These are phyloP conservation scores for Hyaloperonospora arabidopsidis DNA, from an alignment of 352 stramenopile genomes.

Conservation along the genomic window DNA sequence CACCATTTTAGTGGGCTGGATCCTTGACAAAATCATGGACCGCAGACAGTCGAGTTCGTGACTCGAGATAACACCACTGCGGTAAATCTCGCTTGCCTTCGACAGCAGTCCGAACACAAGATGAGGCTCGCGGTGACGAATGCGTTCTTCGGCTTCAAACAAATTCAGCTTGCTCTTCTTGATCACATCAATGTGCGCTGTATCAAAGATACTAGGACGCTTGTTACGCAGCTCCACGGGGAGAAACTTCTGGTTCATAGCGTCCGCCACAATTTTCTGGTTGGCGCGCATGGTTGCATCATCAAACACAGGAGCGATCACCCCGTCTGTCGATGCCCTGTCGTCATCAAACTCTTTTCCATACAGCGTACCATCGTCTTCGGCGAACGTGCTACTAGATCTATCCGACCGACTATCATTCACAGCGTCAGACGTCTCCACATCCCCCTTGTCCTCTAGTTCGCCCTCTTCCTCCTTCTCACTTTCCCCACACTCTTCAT, in stretches of 20 bases:
- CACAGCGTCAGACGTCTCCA: slow-evolving; percentile 8
- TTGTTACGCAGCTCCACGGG: slow-evolving; percentile 53
- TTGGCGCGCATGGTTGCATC: slow-evolving; percentile 49
- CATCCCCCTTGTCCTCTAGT: slow-evolving; percentile 25
- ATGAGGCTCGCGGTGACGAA: slow-evolving; percentile 75
- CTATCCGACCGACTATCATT: slow-evolving; percentile 47
- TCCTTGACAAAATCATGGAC: slow-evolving; percentile 68
- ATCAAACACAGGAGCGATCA: slow-evolving; percentile 47
- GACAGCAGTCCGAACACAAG: slow-evolving; percentile 74
- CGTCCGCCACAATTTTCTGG: slow-evolving; percentile 70
- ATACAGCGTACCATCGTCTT: slow-evolving; percentile 79
- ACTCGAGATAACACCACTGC: slow-evolving; percentile 67
- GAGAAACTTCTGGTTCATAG: slow-evolving; percentile 80
- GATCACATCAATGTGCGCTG: slow-evolving; percentile 73
- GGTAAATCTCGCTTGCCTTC: slow-evolving; percentile 81
- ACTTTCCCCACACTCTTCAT: slow-evolving; percentile 40
- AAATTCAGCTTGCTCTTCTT: slow-evolving; percentile 77
- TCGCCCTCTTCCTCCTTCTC: slow-evolving; percentile 57
- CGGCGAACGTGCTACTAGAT: slow-evolving; percentile 54
- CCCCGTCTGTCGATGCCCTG: slow-evolving; percentile 45
- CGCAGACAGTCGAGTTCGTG: slow-evolving; percentile 71
- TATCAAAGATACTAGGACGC: slow-evolving; percentile 52
- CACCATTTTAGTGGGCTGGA: slow-evolving; percentile 81
- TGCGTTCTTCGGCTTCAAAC: slow-evolving; percentile 72
- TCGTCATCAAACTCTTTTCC: slow-evolving; percentile 66